Base-by-base conservation (phyloP, 768 basidiomycete species). In the Roridomyces roridus region DNA sequence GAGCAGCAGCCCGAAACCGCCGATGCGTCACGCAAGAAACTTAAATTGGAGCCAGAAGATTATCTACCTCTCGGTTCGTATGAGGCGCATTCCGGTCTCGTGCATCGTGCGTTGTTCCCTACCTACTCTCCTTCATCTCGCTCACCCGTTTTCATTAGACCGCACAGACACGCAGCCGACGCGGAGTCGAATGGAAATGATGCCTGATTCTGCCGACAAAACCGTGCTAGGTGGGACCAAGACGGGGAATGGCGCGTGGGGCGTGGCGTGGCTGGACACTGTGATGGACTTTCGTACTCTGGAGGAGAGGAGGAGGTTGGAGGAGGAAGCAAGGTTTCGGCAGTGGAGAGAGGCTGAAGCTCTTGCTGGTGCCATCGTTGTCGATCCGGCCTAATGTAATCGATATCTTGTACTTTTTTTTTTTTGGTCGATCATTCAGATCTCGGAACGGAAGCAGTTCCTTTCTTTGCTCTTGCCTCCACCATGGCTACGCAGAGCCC, bases 231-330 rank as follows among this genome's bases (percentile, higher is more conserved):
- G 89, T 0, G 89, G 89, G 3, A 83, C 86, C 0, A 91, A 89
- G 69, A 83, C 82, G 2, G 92, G 93, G 7, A 86, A 88, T 63
- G 85, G 84, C 0, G 91, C 88, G 5, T 94, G 92, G 93, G 90
- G 82, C 0, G 69, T 94, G 46, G 88, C 89, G 5, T 91, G 88
- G 84, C 78, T 92, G 18, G 92, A 92, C 63, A 84, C 82, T 0
- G 65, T 80, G 49, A 79, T 82, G 79, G 77, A 80, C 42, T 26
- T 59, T 8, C 57, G 29, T 14, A 48, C 20, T 37, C 53, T 51
- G 29, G 34, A 54, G 31, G 62, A 37, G 25, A 45, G 29, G 46
- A 46, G 45, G 18, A 48, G 51, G 24, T 42, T 46, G 15, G 48
- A 53, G n/a, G 46, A 25, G 39, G 53, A 46, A 45, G 54, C 40